Base-by-base conservation (phyloP, 1,284 basidiomycete species). In the Heimioporus retisporus region DNA sequence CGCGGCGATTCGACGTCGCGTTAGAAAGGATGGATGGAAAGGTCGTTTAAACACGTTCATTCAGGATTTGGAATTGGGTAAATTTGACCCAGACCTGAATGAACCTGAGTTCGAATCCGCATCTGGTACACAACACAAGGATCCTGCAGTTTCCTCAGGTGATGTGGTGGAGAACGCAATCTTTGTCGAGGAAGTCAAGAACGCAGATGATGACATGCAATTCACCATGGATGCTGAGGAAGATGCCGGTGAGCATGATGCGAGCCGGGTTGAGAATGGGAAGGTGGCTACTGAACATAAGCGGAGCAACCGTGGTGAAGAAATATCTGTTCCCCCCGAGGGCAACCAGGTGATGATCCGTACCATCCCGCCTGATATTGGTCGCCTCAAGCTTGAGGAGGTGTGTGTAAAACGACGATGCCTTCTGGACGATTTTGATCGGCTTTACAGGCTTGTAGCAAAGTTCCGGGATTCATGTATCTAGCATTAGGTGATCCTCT, bases 311-410 rank as follows among this genome's bases (percentile, higher is more conserved):
- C 86, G 88, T 44, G 89, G 87, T n/a, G 92, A 93, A 74, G 93
- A 94, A 74, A 82, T 95, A 63, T 88, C 92, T 70, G 90, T 94
- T 25, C 85, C 86, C 51, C 90, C 94, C 31, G 90, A 94, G 72
- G 91, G 93, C 18, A 94, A 94, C 73, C 95, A 97, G 77, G 90
- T 98, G 59, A 95, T 97, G 88, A 96, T 98, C 75, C 91, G 96
- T 70, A 96, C 94, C 23, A 95, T 98, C 69, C 94, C 96, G 53
- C 95, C 96, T 35, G 94, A 95, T 70, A 95, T 97, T 72, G 92
- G 93, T 25, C 89, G 96, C 56, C 81, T 91, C 55, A 96, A 95
- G 73, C 85, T 98, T 42, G 96, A 98, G 83, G 92, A 94, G 79
- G 95, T 97, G 50, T 58, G 74, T 73, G 51, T 6, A 31, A 70